phyloP scores from a whole-genome alignment of 2,329 filamentous ascomycete genomes.

The Monascus ruber region DNA sequence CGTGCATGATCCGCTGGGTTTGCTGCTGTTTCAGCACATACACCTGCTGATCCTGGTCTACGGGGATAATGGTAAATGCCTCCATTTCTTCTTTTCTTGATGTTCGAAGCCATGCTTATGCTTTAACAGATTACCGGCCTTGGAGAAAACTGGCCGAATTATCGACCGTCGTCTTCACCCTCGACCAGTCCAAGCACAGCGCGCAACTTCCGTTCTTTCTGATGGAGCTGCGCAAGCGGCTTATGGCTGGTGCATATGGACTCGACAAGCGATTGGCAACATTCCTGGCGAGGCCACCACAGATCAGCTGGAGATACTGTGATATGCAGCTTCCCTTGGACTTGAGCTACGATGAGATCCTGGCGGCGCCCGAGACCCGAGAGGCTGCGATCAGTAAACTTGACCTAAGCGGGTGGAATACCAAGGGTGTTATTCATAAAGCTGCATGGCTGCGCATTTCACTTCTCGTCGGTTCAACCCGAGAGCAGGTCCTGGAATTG shows the following conservation, averaged over 20 bases:
- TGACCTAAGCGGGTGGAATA: background rate
- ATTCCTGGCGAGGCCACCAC: constrained; percentile 33
- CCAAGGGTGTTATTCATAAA: background rate
- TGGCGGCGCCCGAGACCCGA: background rate
- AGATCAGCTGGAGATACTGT: constrained; percentile 27
- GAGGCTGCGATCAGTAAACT: background rate
- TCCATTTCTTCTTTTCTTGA: background rate
- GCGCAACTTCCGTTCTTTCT: constrained; percentile 19
- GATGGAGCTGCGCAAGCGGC: constrained; percentile 19
- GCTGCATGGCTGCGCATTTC: background rate
- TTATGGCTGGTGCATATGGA: constrained; percentile 28
- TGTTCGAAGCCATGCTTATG: background rate
- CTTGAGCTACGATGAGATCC: constrained; percentile 2
- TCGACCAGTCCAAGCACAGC: constrained; percentile 26
- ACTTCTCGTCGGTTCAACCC: background rate
- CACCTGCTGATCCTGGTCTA: constrained; percentile 12
- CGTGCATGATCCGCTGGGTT: constrained; percentile 16
- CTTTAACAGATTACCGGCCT: constrained; percentile 27
- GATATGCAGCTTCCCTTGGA: constrained; percentile 17
- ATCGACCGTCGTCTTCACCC: constrained; percentile 31
- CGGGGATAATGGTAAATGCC: constrained; percentile 10
- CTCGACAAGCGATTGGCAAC: constrained; percentile 34
- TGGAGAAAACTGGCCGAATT: constrained; percentile 37
- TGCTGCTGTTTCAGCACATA: constrained; percentile 14
- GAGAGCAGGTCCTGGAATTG: background rate